Evolutionary conservation across 352 stramenopile genomes (phyloP).

Genomic region (Pythium chondricola): DNA sequence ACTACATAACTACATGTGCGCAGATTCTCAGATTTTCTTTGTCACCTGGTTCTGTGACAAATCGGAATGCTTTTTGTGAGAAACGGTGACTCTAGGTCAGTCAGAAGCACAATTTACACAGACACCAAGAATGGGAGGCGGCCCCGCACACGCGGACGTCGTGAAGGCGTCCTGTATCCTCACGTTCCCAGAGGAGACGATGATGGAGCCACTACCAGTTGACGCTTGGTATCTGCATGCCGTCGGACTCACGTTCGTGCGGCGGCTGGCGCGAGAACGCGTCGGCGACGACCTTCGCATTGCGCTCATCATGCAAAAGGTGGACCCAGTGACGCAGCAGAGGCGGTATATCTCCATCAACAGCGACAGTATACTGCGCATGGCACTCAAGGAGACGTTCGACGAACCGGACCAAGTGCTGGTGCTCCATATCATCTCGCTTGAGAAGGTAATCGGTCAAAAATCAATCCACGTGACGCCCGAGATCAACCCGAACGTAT

Average conservation of each 20-base stretch:
- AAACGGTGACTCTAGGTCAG: no score
- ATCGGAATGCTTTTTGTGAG: not conserved
- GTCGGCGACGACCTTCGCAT: slow-evolving; percentile 53
- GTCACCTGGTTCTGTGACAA: slow-evolving; percentile 5
- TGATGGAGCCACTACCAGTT: slow-evolving; percentile 70
- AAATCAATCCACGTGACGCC: slow-evolving; percentile 66
- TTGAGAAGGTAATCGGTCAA: slow-evolving; percentile 41
- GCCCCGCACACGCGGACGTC: slow-evolving; percentile 56
- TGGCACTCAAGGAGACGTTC: slow-evolving; percentile 67
- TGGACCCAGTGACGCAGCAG: slow-evolving; percentile 18
- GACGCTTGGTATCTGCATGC: slow-evolving; percentile 80
- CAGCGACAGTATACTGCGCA: slow-evolving; percentile 42
- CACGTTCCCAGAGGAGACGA: slow-evolving; percentile 68
- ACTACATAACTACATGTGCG: no score
- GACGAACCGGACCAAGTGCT: slow-evolving; percentile 46
- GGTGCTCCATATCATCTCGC: slow-evolving; percentile 69
- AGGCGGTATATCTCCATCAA: slow-evolving; percentile 57
- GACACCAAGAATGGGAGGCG: slow-evolving; percentile 48
- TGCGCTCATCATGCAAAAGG: slow-evolving; percentile 52
- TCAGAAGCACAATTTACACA: slow-evolving; percentile 7
- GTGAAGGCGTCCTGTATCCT: slow-evolving; percentile 78
- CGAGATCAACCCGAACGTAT: slow-evolving; percentile 78
- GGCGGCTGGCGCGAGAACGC: slow-evolving; percentile 60
- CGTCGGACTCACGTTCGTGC: slow-evolving; percentile 63
- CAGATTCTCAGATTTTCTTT: no score